phyloP scores from a whole-genome alignment of 116 monocot species.

The Trichopus zeylanicus region DNA sequence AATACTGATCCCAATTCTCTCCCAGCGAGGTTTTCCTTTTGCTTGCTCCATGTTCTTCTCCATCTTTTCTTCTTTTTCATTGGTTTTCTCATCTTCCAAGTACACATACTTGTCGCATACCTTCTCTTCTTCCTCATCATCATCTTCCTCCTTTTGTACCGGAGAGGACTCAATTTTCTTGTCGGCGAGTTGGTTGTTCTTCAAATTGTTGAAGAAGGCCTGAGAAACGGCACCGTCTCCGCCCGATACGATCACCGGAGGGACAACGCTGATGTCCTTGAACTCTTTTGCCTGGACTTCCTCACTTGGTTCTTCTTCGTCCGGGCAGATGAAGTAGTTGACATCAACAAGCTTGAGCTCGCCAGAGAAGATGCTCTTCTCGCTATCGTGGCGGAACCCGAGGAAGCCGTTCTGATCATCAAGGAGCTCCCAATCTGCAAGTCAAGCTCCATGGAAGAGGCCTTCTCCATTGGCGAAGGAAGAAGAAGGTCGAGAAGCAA shows the following conservation, averaged over 20 bases:
- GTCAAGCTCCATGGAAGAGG: not conserved
- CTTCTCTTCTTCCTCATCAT: not conserved
- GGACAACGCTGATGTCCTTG: slow-evolving; percentile 3
- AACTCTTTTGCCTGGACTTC: not conserved
- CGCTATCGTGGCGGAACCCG: not conserved
- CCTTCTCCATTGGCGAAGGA: not conserved
- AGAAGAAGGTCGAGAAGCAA: too few relatives aligned
- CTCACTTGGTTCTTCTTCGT: too few relatives aligned
- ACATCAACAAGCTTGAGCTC: not conserved
- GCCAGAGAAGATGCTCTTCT: not conserved
- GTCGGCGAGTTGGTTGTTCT: slow-evolving; percentile 14
- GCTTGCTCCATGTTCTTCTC: too few relatives aligned
- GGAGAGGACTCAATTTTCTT: slow-evolving; percentile 11
- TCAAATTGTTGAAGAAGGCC: slow-evolving; percentile 19
- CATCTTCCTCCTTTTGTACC: not conserved
- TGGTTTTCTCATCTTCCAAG: too few relatives aligned
- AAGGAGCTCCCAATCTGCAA: not conserved
- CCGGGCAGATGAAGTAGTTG: slow-evolving; percentile 1
- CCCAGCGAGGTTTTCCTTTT: slow-evolving; percentile 9
- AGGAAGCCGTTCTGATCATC: too few relatives aligned
- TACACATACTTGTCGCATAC: not conserved
- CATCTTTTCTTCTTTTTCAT: too few relatives aligned
- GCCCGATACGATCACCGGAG: too few relatives aligned
- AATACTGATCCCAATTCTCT: slow-evolving; percentile 19
- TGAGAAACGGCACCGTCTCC: slow-evolving; percentile 2